phyloP scores from a whole-genome alignment of 73 alveolate genomes.

The Paraurostyla sp. region DNA sequence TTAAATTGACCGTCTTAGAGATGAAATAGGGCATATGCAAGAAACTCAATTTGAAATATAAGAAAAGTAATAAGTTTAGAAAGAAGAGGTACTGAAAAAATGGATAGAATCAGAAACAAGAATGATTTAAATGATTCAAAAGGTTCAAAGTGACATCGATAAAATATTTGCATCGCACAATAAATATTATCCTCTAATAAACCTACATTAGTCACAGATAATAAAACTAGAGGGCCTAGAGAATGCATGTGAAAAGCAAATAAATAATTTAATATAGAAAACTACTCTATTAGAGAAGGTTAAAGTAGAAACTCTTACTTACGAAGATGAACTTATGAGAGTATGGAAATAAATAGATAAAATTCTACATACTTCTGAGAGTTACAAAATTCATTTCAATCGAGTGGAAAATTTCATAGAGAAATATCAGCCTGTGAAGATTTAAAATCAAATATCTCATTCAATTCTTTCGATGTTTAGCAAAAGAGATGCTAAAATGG shows the following conservation, averaged over 20 bases:
- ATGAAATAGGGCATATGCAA: background rate
- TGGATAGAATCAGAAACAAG: background rate
- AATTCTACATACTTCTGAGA: background rate
- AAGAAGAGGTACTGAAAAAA: background rate
- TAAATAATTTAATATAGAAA: background rate
- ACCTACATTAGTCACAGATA: background rate
- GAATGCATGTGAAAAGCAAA: background rate
- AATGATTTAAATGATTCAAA: background rate
- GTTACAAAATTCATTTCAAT: constrained; percentile 17
- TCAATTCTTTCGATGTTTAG: constrained; percentile 32
- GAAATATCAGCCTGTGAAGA: constrained; percentile 38
- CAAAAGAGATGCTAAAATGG: constrained; percentile 19
- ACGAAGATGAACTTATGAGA: background rate
- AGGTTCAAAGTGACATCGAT: background rate
- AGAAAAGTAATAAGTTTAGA: background rate
- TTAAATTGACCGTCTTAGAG: background rate
- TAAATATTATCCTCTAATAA: constrained; percentile 11
- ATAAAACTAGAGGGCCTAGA: constrained; percentile 13
- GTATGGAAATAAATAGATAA: background rate
- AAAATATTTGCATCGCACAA: background rate
- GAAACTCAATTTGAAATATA: background rate
- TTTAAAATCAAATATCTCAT: constrained; percentile 23
- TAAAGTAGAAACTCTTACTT: background rate
- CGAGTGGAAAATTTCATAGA: constrained; percentile 42
- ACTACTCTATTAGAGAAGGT: constrained; percentile 3